Evolutionary conservation across 2,329 filamentous ascomycete genomes (phyloP), one percentile per base, ranked within the genome.

Genomic region (Phialemoniopsis sp.): DNA sequence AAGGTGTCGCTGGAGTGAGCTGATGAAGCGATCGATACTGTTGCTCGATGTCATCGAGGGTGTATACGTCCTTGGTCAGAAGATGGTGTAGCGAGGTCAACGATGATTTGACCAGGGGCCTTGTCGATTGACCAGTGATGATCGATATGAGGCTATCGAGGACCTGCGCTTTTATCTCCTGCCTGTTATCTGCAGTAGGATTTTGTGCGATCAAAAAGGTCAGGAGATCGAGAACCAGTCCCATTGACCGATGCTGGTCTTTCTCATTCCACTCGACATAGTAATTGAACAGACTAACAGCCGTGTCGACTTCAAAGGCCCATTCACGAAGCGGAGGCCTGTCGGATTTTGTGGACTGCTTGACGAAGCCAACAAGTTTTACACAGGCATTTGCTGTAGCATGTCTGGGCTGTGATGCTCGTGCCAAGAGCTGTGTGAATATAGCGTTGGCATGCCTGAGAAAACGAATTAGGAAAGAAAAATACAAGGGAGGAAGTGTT

Each of bases 191-290:
- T 4, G 57, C 49, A 19, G 66, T 56, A 1, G 76, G 70, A 43
- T 82, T 79, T 39, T 62, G 68, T 35, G 56, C 54, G 30, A 79
- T 62, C 14, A 78, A 66, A 39, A 67, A 65, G 6, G 68, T 66
- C 16, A 82, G 59, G 15, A 80, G 61, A 46, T 84, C 79, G 26
- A 83, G 64, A 5, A 82, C 72, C 42, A 82, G 67, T 45, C 73
- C 75, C 73, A 83, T 76, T 29, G 79, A 79, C 10, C 80, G 68
- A 49, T 82, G 76, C 43, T 79, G 74, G 51, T 83, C 79, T 40
- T 76, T 76, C 50, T 83, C 80, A 49, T 80, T 82, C 78, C 79
- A 83, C 50, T 82, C 78, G 37, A 83, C 64, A 52, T 79, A 85
- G 51, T 80, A 82, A 39, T 73, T 63, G 58, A 82, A 81, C 17